These are phyloP conservation scores for Zanthoxylum bungeanum DNA, from an alignment of 345 rosid species.

Conservation along the genomic window DNA sequence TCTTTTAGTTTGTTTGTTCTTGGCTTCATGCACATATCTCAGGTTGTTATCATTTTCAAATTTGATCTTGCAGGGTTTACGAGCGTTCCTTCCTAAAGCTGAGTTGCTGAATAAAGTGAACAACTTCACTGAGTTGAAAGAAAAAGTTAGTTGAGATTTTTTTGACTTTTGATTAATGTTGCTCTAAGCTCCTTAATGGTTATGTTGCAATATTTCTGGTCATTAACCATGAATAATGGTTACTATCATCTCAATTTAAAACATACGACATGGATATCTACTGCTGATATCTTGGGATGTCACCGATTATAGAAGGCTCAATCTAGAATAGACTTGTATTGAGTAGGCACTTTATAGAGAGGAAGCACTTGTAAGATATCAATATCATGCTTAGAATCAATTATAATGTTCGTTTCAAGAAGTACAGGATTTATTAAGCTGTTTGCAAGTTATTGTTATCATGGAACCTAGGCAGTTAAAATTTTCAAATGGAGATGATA, in stretches of 20 bases:
- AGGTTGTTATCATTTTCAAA: conserved; percentile 3
- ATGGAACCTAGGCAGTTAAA: neutral
- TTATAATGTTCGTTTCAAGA: neutral
- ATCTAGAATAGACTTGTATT: neutral
- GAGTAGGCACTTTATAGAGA: neutral
- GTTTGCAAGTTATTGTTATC: neutral
- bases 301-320: neutral
- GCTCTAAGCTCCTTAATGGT: conserved; percentile 7
- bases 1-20: neutral
- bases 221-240: neutral
- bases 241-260: neutral
- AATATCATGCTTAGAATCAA: neutral
- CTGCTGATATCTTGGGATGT: neutral
- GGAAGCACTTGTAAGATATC: neutral
- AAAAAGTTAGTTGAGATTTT: conserved; percentile 50
- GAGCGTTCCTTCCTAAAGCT: conserved; percentile 85
- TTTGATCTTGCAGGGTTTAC: conserved; percentile 59
- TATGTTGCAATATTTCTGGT: neutral
- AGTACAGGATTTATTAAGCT: neutral
- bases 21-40: conserved; percentile 4
- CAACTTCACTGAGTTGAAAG: conserved; percentile 83
- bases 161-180: neutral
- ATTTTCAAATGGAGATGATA: neutral
- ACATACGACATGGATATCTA: neutral
- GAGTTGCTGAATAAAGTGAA: conserved; percentile 71